Percentiles rank a stretch among this genome's conserved stretches.
These are phyloP conservation scores for Scheffersomyces stambukii DNA, from an alignment of 1,139 yeast genomes.

Conservation along the genomic window DNA sequence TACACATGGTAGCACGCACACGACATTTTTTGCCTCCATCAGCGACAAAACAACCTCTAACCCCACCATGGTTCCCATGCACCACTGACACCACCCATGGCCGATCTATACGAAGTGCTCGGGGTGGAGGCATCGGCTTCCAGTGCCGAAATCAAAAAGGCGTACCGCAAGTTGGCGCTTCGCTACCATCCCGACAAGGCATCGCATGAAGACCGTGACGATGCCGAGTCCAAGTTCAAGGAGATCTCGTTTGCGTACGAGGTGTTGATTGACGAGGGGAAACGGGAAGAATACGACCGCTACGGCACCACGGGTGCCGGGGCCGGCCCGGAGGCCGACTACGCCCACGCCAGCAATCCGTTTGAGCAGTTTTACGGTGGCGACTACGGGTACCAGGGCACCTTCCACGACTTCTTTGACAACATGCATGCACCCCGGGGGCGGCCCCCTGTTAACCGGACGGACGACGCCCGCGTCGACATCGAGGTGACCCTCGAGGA, in stretches of 20 bases:
- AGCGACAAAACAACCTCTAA: background rate
- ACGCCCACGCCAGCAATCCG: slow-evolving; percentile 32
- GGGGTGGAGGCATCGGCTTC: slow-evolving; percentile 65
- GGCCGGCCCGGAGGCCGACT: slow-evolving; percentile 11
- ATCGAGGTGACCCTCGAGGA: slow-evolving; percentile 71
- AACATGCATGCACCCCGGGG: slow-evolving; percentile 33
- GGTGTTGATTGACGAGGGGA: slow-evolving; percentile 58
- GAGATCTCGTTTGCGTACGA: slow-evolving; percentile 79
- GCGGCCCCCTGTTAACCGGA: slow-evolving; percentile 18
- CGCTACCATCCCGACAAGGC: slow-evolving; percentile 81
- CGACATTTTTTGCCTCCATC: background rate
- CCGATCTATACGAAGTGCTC: slow-evolving; percentile 59
- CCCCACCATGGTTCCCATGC: too few relatives aligned
- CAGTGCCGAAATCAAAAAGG: slow-evolving; percentile 64
- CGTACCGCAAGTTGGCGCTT: slow-evolving; percentile 72
- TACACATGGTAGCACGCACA: too few relatives aligned
- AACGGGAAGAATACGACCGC: slow-evolving; percentile 53
- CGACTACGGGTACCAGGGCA: slow-evolving; percentile 44
- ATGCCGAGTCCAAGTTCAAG: slow-evolving; percentile 70
- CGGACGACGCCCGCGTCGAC: slow-evolving; percentile 66
- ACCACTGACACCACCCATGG: slow-evolving; percentile 10
- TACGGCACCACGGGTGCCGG: slow-evolving; percentile 41
- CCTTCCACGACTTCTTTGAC: slow-evolving; percentile 67
- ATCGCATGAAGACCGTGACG: slow-evolving; percentile 57
- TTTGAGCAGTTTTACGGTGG: slow-evolving; percentile 36